Base-by-base conservation (phyloP, 73 alveolate species). In the Blepharisma japonicum region DNA sequence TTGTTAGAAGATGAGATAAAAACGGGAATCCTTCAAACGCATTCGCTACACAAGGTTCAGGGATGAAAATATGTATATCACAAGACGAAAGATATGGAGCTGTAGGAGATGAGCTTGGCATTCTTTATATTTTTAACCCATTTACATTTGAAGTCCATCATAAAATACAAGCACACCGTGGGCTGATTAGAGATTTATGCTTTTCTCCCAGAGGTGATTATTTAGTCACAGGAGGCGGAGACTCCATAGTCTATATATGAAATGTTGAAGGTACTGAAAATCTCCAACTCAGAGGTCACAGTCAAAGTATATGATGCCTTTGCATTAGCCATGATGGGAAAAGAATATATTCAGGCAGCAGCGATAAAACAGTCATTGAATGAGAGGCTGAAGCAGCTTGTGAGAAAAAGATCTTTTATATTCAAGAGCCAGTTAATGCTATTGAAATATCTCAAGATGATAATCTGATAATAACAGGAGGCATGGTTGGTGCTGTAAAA, bases 71-170 rank as follows among this genome's bases (percentile, higher is more conserved):
- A 32, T 32, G 42, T 32, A 32, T 32, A 32, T 32, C 42, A 0
- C 42, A 32, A 32, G 42, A 32, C 3, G 42, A 32, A 32, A 32
- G 42, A 32, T 32, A 32, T 32, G 42, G 42, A 32, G 42, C 42
- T 32, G 47, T 61, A 2, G 74, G 74, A 1, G 74, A 61, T 39
- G 74, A 61, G 14, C 11, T 61, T 5, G 74, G 74, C 4, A 14
- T 61, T 9, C 47, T 61, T 20, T 61, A 61, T 25, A 11, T 25
- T 20, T 61, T 61, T 20, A 25, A n/a, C 18, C n/a, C 74, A 18
- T 39, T 9, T 14, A 61, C 18, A 14, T 18, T 14, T 18, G 46
- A 20, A 9, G 47, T 61, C 18, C 14, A 14, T 8, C 11, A 14
- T 25, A 39, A 61, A 14, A 61, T 61, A 25, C 38, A 61, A 48